Percentiles rank a stretch among this genome's conserved stretches.
Evolutionary conservation across 2,329 filamentous ascomycete species (phyloP).

Genomic region (Colletotrichum falcatum): DNA sequence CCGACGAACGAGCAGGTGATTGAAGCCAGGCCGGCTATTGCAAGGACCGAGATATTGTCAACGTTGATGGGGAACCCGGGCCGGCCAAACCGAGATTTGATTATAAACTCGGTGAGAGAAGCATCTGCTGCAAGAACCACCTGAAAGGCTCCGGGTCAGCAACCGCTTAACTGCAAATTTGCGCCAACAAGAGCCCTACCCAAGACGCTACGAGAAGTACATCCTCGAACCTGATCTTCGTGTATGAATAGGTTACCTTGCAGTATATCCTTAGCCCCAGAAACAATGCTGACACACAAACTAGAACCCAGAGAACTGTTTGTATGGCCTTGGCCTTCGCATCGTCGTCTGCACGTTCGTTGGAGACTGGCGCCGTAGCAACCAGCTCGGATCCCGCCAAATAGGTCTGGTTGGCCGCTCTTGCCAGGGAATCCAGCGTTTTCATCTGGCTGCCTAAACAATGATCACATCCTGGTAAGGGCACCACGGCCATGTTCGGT

Average conservation of each 20-base stretch:
- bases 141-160: neutral
- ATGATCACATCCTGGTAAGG: constrained; percentile 18
- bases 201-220: constrained; percentile 44
- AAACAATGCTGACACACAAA: constrained; percentile 42
- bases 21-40: constrained; percentile 42
- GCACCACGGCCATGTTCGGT: constrained; percentile 37
- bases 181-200: constrained; percentile 31
- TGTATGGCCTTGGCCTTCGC: constrained; percentile 18
- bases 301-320: constrained; percentile 42
- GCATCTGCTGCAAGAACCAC: constrained; percentile 28
- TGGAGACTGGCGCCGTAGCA: constrained; percentile 21
- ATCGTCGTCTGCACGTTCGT: constrained; percentile 30
- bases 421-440: constrained; percentile 17
- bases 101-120: constrained; percentile 35
- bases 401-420: constrained; percentile 1
- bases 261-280: constrained; percentile 44
- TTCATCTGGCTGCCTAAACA: constrained; percentile 25
- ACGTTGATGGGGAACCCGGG: constrained; percentile 28
- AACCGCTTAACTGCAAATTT: neutral
- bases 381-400: constrained; percentile 18
- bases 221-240: constrained; percentile 47
- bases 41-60: constrained; percentile 11
- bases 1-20: constrained; percentile 48
- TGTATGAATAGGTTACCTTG: constrained; percentile 43
- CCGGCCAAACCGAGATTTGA: constrained; percentile 36